Percentiles rank a stretch among this genome's conserved stretches.
These are phyloP conservation scores for Avena insularis DNA, from an alignment of 176 grass and related monocot species.

Conservation along the genomic window DNA sequence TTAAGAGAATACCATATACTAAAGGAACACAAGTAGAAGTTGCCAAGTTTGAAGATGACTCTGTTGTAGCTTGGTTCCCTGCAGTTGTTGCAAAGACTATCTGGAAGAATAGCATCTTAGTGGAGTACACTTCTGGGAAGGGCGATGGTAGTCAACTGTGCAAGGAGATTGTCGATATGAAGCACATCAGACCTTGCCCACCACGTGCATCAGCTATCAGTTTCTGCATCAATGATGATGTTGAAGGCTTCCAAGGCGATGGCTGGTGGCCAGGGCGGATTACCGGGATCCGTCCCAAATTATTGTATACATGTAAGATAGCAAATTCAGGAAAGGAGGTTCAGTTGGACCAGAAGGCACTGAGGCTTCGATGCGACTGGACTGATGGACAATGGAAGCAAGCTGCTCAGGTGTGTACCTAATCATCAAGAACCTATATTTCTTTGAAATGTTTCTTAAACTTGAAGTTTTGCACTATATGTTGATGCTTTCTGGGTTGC, in stretches of 20 bases:
- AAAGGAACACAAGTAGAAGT: slow-evolving; percentile 59
- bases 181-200: slow-evolving; percentile 66
- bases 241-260: slow-evolving; percentile 64
- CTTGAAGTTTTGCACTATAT: slow-evolving; percentile 16
- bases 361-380: slow-evolving; percentile 70
- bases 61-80: slow-evolving; percentile 61
- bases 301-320: slow-evolving; percentile 51
- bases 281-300: slow-evolving; percentile 46
- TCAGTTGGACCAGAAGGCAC: slow-evolving; percentile 51
- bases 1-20: slow-evolving; percentile 38
- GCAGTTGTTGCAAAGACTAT: slow-evolving; percentile 56
- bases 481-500: slow-evolving; percentile 4
- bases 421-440: slow-evolving; percentile 28
- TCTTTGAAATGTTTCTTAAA: slow-evolving; percentile 43
- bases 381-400: slow-evolving; percentile 54
- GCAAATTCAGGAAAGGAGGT: slow-evolving; percentile 55
- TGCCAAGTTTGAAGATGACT: slow-evolving; percentile 48
- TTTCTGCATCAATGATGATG: slow-evolving; percentile 62
- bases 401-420: slow-evolving; percentile 50
- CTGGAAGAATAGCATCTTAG: slow-evolving; percentile 73
- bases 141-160: slow-evolving; percentile 23
- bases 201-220: slow-evolving; percentile 37
- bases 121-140: slow-evolving; percentile 52
- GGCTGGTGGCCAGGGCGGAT: slow-evolving; percentile 70
- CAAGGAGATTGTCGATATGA: slow-evolving; percentile 59